These are phyloP conservation scores for Carex myosuroides DNA, from an alignment of 176 grass and related monocot species.

Conservation along the genomic window DNA sequence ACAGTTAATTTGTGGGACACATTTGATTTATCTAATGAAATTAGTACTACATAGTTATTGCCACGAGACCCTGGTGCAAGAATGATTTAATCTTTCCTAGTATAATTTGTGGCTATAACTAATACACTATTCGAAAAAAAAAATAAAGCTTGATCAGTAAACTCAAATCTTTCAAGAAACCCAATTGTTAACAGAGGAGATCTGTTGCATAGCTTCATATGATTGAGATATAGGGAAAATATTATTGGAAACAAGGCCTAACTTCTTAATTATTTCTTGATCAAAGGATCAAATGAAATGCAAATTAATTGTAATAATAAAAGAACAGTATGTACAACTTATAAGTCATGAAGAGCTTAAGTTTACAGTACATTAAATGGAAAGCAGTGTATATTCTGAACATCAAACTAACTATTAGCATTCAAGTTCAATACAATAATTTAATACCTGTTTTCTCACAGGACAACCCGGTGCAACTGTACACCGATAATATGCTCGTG, in stretches of 20 bases:
- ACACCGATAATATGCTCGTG: slow-evolving; percentile 88
- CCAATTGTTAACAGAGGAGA: background rate
- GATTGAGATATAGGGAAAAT: background rate
- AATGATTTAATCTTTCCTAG: background rate
- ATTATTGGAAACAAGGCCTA: background rate
- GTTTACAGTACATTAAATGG: background rate
- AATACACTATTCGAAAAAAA: background rate
- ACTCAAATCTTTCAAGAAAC: background rate
- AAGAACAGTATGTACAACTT: background rate
- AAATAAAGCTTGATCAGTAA: too few relatives aligned
- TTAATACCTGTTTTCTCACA: slow-evolving; percentile 75
- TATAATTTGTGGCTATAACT: background rate
- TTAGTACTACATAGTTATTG: background rate
- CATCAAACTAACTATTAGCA: background rate
- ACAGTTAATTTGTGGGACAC: background rate
- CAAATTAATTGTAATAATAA: background rate
- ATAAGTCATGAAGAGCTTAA: background rate
- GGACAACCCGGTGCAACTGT: slow-evolving; percentile 94
- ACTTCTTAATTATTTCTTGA: too few relatives aligned
- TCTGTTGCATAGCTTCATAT: background rate
- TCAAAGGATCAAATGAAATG: background rate
- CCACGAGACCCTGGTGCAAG: background rate
- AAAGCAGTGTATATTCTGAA: background rate
- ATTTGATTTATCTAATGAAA: background rate
- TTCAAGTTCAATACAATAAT: background rate